A percentile compares a stretch with the other conserved stretches of the same genome.
These are phyloP conservation scores for Chalciporus piperatus DNA, from an alignment of 768 basidiomycete genomes.

Conservation along the genomic window DNA sequence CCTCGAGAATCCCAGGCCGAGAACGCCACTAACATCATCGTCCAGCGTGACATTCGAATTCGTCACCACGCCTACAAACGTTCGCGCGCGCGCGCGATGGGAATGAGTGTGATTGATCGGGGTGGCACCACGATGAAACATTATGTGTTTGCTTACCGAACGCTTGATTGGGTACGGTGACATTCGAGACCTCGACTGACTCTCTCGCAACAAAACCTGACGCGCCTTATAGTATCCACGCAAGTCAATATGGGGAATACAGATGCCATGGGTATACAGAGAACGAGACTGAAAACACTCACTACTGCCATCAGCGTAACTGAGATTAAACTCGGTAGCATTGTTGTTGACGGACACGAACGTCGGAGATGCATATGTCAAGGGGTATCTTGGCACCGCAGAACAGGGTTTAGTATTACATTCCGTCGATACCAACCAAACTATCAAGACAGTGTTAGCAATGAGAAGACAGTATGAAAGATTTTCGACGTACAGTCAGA, in stretches of 20 bases:
- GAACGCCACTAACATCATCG: constrained; percentile 65
- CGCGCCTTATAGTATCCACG: constrained; percentile 41
- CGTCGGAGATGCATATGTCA: constrained; percentile 62
- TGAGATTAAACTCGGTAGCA: constrained; percentile 52
- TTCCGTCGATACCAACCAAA: constrained; percentile 67
- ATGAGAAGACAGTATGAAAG: neutral
- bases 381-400: constrained; percentile 65
- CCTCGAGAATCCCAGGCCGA: constrained; percentile 76
- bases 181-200: constrained; percentile 54
- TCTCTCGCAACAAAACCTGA: constrained; percentile 73
- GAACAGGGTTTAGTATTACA: constrained; percentile 58
- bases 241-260: neutral
- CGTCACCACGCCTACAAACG: constrained; percentile 52
- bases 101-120: neutral
- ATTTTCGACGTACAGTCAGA: constrained; percentile 24
- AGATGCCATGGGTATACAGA: neutral
- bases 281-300: constrained; percentile 24
- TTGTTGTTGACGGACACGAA: constrained; percentile 63
- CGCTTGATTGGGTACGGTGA: constrained; percentile 58
- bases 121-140: neutral
- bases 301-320: constrained; percentile 72
- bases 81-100: neutral
- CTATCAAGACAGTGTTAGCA: constrained; percentile 33
- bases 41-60: constrained; percentile 59
- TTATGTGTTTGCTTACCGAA: constrained; percentile 50